Evolutionary conservation across 257 asterid genomes (phyloP), one percentile per base, ranked within the genome.

Genomic region (Lithospermum erythrorhizon): DNA sequence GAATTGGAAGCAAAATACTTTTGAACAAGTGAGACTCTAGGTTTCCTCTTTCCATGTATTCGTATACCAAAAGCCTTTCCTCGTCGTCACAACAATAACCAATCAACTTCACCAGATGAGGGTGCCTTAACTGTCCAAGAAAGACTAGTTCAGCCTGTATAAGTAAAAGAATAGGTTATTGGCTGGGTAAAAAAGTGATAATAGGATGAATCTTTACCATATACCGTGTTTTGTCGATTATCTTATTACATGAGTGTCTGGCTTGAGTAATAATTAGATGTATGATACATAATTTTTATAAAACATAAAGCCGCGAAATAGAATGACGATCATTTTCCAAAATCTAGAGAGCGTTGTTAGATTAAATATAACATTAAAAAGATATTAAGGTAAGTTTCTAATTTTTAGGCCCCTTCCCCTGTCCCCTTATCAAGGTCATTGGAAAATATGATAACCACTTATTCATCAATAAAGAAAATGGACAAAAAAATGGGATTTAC

Each of bases 61-160:
- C 97, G 45, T 89, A 89, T 22, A 89, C 97, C 48, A 89, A 86
- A 72, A 89, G 77, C 68, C 97, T 75, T 5, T 89, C 81, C 21
- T 85, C 87, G 37, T 84, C 93, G 65, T 89, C 97, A 54, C 85
- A 84, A 53, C 97, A 86, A 53, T 84, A 89, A 0, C 97, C 97
- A 14, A 89, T 82, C 76, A 89, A 64, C 73, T 86, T 89, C 75
- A 87, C 91, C 0, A 89, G 79, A 80, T 89, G 68, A 3, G 94
- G 84, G 63, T 86, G 94, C 67, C 79, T 82, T 79, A 89, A 47
- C 72, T 87, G 95, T 23, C 97, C 94, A 24, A 89, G 82, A 56
- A 84, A 80, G 13, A 86, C 80, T 9, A 87, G 88, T 74, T 89
- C 97, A 30, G 94, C 76, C 95, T 89, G 54, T 14, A 27, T 21